A percentile compares a stretch with the other conserved stretches of the same genome.
Evolutionary conservation across 202 grass and related monocot genomes (phyloP).

Genomic region (Panicum hallii): DNA sequence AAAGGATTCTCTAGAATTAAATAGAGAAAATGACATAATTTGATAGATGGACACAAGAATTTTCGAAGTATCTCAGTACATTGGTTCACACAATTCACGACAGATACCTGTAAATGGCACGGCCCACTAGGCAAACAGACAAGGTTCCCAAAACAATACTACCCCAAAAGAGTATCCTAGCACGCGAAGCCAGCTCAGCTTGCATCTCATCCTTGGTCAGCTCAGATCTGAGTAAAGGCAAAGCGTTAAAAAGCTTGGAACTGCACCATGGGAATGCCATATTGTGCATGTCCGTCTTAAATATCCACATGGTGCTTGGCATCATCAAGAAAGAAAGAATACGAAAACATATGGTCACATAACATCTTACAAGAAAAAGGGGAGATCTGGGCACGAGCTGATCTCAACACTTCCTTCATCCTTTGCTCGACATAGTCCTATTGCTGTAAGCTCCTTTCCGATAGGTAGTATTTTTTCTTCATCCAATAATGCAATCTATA

Average conservation of each 20-base stretch:
- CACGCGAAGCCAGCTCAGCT: slow-evolving; percentile 57
- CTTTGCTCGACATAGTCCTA: slow-evolving; percentile 66
- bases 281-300: not conserved
- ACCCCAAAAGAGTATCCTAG: slow-evolving; percentile 73
- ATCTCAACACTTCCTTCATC: slow-evolving; percentile 64
- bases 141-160: slow-evolving; percentile 77
- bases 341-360: slow-evolving; percentile 14
- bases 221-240: slow-evolving; percentile 67
- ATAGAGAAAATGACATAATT: slow-evolving; percentile 10
- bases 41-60: slow-evolving; percentile 10
- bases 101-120: slow-evolving; percentile 75
- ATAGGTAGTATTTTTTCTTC: slow-evolving; percentile 98
- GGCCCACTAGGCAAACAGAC: slow-evolving; percentile 73
- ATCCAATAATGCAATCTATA: slow-evolving; percentile 84
- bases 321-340: not conserved
- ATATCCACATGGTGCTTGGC: slow-evolving; percentile 5
- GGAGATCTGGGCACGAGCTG: slow-evolving; percentile 69
- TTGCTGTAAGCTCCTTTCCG: slow-evolving; percentile 85
- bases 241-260: slow-evolving; percentile 42
- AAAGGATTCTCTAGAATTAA: slow-evolving; percentile 25
- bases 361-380: slow-evolving; percentile 92
- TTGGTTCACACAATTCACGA: slow-evolving; percentile 2
- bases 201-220: slow-evolving; percentile 87
- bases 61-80: slow-evolving; percentile 8
- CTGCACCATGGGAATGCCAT: slow-evolving; percentile 32